Conservation (phyloP, 768 basidiomycete species). For the Chalciporus pseudorubinellus region DNA sequence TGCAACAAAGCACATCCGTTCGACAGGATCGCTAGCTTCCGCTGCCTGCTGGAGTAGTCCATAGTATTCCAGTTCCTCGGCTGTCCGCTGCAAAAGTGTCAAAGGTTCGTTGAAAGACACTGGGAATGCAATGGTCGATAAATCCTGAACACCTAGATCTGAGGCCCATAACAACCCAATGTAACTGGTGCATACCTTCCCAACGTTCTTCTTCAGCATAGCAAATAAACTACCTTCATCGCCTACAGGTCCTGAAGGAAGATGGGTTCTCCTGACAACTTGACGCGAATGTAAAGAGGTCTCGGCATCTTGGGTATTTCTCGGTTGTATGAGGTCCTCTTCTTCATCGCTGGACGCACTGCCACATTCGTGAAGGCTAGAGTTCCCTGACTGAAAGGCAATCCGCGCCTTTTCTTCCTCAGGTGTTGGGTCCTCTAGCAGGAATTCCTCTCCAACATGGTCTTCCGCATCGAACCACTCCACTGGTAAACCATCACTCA, state of each 20-base stretch:
- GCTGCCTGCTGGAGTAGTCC: conserved; percentile 67
- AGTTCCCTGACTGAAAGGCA: conserved; percentile 41
- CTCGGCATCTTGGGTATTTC: conserved; percentile 4
- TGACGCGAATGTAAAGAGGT: conserved; percentile 17
- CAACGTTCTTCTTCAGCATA: conserved; percentile 84
- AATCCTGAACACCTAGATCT: conserved; percentile 48
- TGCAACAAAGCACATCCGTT: conserved; percentile 72
- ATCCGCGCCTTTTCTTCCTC: conserved; percentile 40
- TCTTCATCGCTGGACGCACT: conserved; percentile 50
- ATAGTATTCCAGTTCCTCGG: conserved; percentile 83
- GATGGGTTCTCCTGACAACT: conserved; percentile 49
- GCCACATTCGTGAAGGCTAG: conserved; percentile 39
- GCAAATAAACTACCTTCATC: conserved; percentile 84
- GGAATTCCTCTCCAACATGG: conserved; percentile 50
- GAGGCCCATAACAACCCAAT: not conserved
- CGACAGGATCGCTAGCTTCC: conserved; percentile 51
- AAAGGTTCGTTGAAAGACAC: conserved; percentile 90
- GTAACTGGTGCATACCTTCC: conserved; percentile 53
- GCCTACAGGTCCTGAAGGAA: conserved; percentile 59
- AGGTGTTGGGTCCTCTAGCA: conserved; percentile 47
- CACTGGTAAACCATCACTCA: conserved; percentile 45
- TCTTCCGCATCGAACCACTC: conserved; percentile 82
- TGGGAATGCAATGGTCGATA: conserved; percentile 81
- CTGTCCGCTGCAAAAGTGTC: conserved; percentile 74
- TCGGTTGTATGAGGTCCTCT: conserved; percentile 27